These are phyloP conservation scores for Daldinia vernicosa DNA, from an alignment of 495 filamentous ascomycete genomes.

Conservation along the genomic window DNA sequence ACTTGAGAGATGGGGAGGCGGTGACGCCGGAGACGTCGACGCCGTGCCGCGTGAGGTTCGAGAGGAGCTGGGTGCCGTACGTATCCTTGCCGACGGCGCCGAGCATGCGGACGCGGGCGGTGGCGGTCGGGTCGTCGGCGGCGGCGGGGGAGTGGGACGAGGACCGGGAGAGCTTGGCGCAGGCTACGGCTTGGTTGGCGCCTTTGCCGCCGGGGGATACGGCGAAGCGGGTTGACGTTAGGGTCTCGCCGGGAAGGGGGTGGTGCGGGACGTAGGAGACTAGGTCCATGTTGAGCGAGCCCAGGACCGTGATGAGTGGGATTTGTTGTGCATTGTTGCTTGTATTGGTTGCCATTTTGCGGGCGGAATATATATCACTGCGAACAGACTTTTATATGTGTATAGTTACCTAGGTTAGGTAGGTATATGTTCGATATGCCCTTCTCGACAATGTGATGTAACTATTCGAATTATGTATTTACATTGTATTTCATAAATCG, in stretches of 20 bases:
- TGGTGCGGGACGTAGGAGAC: slow-evolving; percentile 85
- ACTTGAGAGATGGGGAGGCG: slow-evolving; percentile 62
- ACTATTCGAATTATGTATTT: slow-evolving; percentile 1
- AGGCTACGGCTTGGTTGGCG: slow-evolving; percentile 92
- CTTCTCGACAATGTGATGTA: no score
- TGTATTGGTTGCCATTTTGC: slow-evolving; percentile 49
- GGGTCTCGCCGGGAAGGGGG: slow-evolving; percentile 84
- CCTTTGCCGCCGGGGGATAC: slow-evolving; percentile 92
- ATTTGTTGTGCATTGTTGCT: slow-evolving; percentile 12
- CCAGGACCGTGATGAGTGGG: slow-evolving; percentile 77
- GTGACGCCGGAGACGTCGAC: slow-evolving; percentile 68
- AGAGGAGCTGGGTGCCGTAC: slow-evolving; percentile 63
- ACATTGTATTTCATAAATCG: neutral
- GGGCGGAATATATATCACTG: no score
- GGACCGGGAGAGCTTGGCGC: slow-evolving; percentile 59
- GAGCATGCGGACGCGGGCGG: slow-evolving; percentile 77
- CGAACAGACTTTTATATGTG: no score
- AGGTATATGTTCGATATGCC: no score
- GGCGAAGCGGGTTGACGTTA: slow-evolving; percentile 79
- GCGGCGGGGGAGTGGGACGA: slow-evolving; percentile 36
- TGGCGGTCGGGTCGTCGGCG: slow-evolving; percentile 44
- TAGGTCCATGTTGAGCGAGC: slow-evolving; percentile 93
- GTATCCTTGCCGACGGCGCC: slow-evolving; percentile 81
- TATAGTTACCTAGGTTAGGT: no score
- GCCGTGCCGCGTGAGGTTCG: slow-evolving; percentile 64